Evolutionary conservation across 768 basidiomycete species (phyloP).

Genomic region (Pleurotus citrinopileatus): DNA sequence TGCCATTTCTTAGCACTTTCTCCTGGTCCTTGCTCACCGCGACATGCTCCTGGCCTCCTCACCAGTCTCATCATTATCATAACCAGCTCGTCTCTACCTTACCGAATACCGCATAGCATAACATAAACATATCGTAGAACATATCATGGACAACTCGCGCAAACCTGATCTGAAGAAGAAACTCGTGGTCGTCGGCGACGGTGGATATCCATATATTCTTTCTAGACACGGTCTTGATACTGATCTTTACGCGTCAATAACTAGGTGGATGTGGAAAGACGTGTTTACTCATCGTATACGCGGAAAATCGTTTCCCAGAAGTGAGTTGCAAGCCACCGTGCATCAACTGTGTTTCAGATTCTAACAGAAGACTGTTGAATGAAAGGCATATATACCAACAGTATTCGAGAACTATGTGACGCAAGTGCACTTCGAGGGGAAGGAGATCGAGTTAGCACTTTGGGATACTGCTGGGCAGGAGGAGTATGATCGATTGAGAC

Average conservation of each 20-base stretch:
- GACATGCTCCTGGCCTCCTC: no score
- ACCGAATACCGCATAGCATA: no score
- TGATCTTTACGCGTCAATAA: not conserved
- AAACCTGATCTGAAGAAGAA: conserved; percentile 84
- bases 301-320: conserved; percentile 95
- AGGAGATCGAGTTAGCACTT: conserved; percentile 91
- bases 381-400: conserved; percentile 86
- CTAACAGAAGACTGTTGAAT: no score
- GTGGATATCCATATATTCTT: conserved; percentile 37
- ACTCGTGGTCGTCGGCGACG: conserved; percentile 86
- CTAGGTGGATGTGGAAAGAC: conserved; percentile 89
- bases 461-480: conserved; percentile 99
- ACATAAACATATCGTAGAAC: no score
- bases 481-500: conserved; percentile 89
- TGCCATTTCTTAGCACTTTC: no score
- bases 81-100: conserved; percentile 1
- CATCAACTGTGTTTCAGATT: conserved; percentile 14
- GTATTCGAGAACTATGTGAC: conserved; percentile 96
- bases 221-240: not conserved
- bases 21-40: no score
- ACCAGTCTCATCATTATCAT: not conserved
- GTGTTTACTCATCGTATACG: conserved; percentile 93
- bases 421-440: conserved; percentile 81
- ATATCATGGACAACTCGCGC: conserved; percentile 32
- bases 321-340: conserved; percentile 42